Evolutionary conservation across 139 green algal genomes (phyloP), one percentile per base, ranked within the genome.

Genomic region (Closterium sp.): DNA sequence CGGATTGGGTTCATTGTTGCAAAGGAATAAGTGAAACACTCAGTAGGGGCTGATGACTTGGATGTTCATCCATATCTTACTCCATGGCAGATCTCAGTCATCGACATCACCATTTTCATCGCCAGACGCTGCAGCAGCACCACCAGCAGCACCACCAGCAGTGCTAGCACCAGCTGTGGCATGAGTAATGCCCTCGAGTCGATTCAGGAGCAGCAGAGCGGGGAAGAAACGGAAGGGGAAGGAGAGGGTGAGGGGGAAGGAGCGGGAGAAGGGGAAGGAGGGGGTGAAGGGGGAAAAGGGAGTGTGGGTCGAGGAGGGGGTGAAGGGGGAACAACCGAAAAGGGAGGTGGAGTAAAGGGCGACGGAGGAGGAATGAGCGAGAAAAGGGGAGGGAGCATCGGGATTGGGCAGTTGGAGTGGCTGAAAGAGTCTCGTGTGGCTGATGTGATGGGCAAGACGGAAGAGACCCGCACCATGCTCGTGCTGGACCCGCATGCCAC

Each of bases 401-500:
- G 62, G 19, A 4, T 79, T 22, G 62, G 62, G 62, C 62, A 27
- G 62, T 13, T 79, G 62, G 62, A 79, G 62, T 79, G 62, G 62
- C 17, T 79, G 62, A 79, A 79, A 79, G 62, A 24, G 62, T 13
- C 62, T 22, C 62, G 62, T 19, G 85, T 87, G 85, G 28, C 28
- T 17, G 85, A 87, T 19, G 85, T 87, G 28, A 87, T 87, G 85
- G 28, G 85, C 9, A 22, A 24, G 28, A 87, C 85, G 22, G 85
- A 87, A 1, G 85, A 87, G 85, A 87, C 28, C 2, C 85, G 85
- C 85, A 30, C n/a, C 19, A 87, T 87, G 85, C 85, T 87, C 0
- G 85, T 87, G 85, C 85, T 87, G 28, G 85, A 87, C 22, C 85
- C 85, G 7, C 85, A 87, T 31, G 85, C 85, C n/a, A 87, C 85